Percentiles rank a stretch among this genome's conserved stretches.
Evolutionary conservation across 2,329 filamentous ascomycete genomes (phyloP).

Genomic region (Fragosphaeria purpurea): DNA sequence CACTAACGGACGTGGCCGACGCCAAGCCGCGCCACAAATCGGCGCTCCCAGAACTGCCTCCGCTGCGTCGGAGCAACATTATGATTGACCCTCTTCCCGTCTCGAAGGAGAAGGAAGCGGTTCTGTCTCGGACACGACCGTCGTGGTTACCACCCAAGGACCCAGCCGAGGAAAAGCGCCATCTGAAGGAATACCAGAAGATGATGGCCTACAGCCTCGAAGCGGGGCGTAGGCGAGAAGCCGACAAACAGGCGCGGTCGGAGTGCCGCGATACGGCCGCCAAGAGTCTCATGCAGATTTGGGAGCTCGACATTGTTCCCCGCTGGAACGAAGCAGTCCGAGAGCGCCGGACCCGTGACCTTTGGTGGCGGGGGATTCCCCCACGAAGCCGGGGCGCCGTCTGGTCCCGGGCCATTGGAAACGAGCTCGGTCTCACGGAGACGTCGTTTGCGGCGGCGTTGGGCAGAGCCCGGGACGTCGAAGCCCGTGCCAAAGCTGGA

Average conservation of each 20-base stretch:
- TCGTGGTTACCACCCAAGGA: conserved; percentile 83
- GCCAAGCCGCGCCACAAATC: conserved; percentile 50
- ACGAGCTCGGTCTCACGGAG: conserved; percentile 58
- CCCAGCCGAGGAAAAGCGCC: conserved; percentile 80
- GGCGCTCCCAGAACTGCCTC: conserved; percentile 59
- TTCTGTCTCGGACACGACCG: conserved; percentile 68
- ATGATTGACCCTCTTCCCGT: conserved; percentile 79
- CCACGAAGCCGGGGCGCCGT: conserved; percentile 59
- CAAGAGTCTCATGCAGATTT: conserved; percentile 49
- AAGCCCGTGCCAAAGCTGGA: conserved; percentile 43
- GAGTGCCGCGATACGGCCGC: conserved; percentile 45
- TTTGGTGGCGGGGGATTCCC: conserved; percentile 76
- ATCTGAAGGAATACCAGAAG: conserved; percentile 74
- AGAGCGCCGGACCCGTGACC: conserved; percentile 59
- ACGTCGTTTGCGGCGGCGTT: conserved; percentile 63
- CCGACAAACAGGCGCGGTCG: conserved; percentile 38
- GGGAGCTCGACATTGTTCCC: conserved; percentile 68
- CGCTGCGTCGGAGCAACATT: conserved; percentile 62
- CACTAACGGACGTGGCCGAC: conserved; percentile 22
- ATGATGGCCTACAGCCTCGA: conserved; percentile 62
- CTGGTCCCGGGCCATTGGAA: conserved; percentile 63
- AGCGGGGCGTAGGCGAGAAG: conserved; percentile 50
- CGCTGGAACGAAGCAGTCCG: conserved; percentile 64
- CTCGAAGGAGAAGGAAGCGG: conserved; percentile 78
- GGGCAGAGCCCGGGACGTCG: conserved; percentile 52